These are phyloP conservation scores for Paracoccidioides lutzii DNA, from an alignment of 2,329 filamentous ascomycete genomes.

Conservation along the genomic window DNA sequence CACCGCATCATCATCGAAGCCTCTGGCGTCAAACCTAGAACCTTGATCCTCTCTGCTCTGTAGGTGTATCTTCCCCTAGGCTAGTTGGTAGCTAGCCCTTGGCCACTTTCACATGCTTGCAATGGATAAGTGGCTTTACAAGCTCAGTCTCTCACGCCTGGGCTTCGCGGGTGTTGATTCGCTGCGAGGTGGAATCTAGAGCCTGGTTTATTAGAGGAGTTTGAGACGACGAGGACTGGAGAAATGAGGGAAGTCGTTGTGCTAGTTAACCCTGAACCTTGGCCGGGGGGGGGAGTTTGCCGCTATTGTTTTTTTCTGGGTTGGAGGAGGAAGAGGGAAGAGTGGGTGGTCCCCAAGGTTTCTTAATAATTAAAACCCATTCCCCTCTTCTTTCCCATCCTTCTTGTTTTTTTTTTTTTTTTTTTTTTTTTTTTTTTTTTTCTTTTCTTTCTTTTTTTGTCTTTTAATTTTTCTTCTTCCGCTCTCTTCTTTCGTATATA, in stretches of 20 bases:
- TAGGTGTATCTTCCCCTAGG: too few relatives aligned
- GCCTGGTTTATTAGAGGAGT: neutral
- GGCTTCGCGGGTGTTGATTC: neutral
- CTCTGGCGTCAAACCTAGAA: neutral
- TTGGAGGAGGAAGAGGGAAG: neutral
- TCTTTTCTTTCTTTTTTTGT: neutral
- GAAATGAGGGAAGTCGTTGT: too few relatives aligned
- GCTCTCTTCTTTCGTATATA: neutral
- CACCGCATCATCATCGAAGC: too few relatives aligned
- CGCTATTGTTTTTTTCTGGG: too few relatives aligned
- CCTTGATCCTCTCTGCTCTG: neutral
- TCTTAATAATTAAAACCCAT: neutral
- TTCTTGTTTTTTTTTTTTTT: neutral
- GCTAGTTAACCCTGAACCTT: too few relatives aligned
- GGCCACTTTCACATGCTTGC: slow-evolving; percentile 2
- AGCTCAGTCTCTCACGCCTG: neutral
- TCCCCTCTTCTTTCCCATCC: neutral
- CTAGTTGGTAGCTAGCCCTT: neutral
- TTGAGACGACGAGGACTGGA: neutral
- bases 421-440: neutral
- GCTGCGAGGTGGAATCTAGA: neutral
- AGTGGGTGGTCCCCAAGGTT: neutral
- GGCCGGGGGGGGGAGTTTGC: too few relatives aligned
- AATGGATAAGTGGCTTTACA: neutral
- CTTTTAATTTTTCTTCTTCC: neutral